phyloP scores from a whole-genome alignment of 768 basidiomycete species.

The Hydnum rufescens region DNA sequence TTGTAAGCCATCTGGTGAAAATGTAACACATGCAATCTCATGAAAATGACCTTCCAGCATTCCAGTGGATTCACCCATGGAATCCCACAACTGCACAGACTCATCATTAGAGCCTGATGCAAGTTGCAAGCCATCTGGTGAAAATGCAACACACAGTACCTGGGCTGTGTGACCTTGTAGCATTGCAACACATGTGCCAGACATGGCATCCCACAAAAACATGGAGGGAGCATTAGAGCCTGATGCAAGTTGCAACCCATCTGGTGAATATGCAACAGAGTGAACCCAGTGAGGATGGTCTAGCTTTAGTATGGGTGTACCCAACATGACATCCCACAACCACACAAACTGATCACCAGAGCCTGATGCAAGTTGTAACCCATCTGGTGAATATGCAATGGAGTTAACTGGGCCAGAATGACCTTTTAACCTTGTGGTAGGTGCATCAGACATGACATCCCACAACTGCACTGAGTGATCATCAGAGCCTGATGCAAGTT shows the following conservation, averaged over 20 bases:
- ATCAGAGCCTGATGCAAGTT: background rate
- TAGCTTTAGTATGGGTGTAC: conserved; percentile 6
- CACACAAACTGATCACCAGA: no score
- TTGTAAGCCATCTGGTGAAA: conserved; percentile 5
- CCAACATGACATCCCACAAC: no score
- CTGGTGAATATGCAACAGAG: conserved; percentile 6
- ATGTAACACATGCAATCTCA: background rate
- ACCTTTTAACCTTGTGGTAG: no score
- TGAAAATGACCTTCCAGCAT: conserved; percentile 1
- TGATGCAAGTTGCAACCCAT: conserved; percentile 1
- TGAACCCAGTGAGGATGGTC: conserved; percentile 3
- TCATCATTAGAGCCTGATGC: conserved; percentile 69
- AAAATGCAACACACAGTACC: conserved; percentile 4
- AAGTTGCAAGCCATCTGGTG: conserved; percentile 1
- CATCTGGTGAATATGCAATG: conserved; percentile 3
- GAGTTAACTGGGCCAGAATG: background rate
- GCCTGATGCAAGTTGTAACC: background rate
- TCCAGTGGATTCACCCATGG: background rate
- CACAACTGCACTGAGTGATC: conserved; percentile 16
- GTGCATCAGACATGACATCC: conserved; percentile 25
- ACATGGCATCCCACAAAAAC: background rate
- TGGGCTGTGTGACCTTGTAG: background rate
- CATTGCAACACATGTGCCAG: background rate
- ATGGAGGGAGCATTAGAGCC: background rate
- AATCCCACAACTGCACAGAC: conserved; percentile 82